Base-by-base conservation (phyloP, 306 rosid genomes). In the Cicer judaicum region DNA sequence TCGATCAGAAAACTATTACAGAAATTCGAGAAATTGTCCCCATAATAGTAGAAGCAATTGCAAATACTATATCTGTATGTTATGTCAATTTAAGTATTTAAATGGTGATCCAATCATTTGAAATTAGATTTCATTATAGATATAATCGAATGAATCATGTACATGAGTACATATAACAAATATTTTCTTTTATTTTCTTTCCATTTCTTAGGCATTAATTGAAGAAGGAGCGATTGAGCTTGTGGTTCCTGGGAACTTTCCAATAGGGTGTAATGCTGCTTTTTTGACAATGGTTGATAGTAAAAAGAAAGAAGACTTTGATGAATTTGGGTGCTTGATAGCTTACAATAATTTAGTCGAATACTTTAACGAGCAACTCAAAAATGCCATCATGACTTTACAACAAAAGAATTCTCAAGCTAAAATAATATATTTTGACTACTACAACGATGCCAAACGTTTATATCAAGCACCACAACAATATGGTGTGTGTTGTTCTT, bases 381-480 rank as follows among this genome's bases (percentile, higher is more conserved):
- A 29, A 29, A 29, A 29, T 29, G 34, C 34, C 34, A 29, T 29
- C 3, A 2, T 2, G 75, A 49, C 3, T 19, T 49, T 79, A 2
- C 44, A 81, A 21, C 39, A 16, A 4, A 71, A 80, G 43, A 69
- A 80, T 42, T 82, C 84, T 8, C 79, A 82, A 9, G 78, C 81
- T 8, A 85, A 40, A 7, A 80, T 87, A 9, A 78, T 85, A 11
- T 85, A 82, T 65, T 85, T 82, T 7, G 89, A 87, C 59, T 85
- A 87, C 34, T 29, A 29, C 5, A 29, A 29, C 0, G 34, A 29
- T 29, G 34, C 34, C 0, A 29, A 29, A 29, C 34, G 5, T 29
- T 29, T 29, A 29, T 29, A 29, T 29, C 34, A 29, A 29, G 5
- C 34, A 29, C 34, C 34, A 29, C 34, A 29, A 29, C 34, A 29